Conservation (phyloP, 2,329 filamentous ascomycete genomes). For the Aspergillus niger region DNA sequence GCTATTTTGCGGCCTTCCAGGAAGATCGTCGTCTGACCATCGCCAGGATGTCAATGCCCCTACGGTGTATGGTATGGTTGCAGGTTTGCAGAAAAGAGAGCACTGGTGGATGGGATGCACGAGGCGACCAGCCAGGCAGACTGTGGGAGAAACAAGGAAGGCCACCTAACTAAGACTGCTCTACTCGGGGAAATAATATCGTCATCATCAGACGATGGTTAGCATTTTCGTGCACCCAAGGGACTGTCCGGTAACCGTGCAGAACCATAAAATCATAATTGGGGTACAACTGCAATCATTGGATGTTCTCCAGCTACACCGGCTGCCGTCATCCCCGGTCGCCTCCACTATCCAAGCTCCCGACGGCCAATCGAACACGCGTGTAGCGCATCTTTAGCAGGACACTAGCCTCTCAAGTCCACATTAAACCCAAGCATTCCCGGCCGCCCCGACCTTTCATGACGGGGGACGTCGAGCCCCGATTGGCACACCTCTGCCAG, state of each 20-base stretch:
- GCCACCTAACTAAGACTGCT: background rate
- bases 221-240: background rate
- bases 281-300: background rate
- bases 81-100: background rate
- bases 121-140: background rate
- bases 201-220: background rate
- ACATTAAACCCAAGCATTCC: conserved; percentile 1
- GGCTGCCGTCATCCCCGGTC: background rate
- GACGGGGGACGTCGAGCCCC: background rate
- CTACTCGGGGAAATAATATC: background rate
- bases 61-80: background rate
- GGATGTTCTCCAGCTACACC: background rate
- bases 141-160: too few relatives aligned
- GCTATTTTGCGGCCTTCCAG: background rate
- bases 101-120: background rate
- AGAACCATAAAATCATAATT: background rate
- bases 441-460: conserved; percentile 12
- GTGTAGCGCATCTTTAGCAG: background rate
- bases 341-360: background rate
- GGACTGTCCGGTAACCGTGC: background rate
- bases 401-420: background rate
- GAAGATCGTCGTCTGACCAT: background rate
- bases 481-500: background rate
- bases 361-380: background rate
- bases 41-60: background rate